These are phyloP conservation scores for Leccinellum rugosiceps DNA, from an alignment of 768 basidiomycete species.

Conservation along the genomic window DNA sequence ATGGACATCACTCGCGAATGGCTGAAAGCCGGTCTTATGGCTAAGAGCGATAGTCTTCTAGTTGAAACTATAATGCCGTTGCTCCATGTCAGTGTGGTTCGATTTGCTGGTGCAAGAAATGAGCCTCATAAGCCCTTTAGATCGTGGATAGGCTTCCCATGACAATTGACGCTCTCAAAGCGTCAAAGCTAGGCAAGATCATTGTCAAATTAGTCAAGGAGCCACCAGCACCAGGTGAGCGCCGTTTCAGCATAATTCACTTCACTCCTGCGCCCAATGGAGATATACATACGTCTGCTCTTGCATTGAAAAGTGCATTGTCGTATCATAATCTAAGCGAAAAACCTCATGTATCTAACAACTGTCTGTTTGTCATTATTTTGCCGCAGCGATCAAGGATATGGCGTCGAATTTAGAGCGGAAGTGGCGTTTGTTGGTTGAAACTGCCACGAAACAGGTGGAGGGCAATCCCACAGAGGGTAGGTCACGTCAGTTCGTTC, in stretches of 20 bases:
- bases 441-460: constrained; percentile 44
- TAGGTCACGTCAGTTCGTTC: constrained; percentile 59
- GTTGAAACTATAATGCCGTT: constrained; percentile 83
- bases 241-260: constrained; percentile 11
- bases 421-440: constrained; percentile 71
- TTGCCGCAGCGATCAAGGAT: constrained; percentile 79
- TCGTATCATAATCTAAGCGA: constrained; percentile 33
- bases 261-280: constrained; percentile 21
- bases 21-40: constrained; percentile 67
- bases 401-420: constrained; percentile 87
- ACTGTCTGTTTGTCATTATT: constrained; percentile 40
- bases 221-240: constrained; percentile 78
- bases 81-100: constrained; percentile 65
- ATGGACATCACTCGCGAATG: constrained; percentile 81
- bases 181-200: constrained; percentile 77
- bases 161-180: constrained; percentile 61
- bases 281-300: constrained; percentile 29
- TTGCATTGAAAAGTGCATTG: constrained; percentile 29
- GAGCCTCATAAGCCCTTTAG: constrained; percentile 33
- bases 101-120: constrained; percentile 3
- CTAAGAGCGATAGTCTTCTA: constrained; percentile 50
- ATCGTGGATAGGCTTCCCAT: constrained; percentile 83
- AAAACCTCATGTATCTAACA: constrained; percentile 65
- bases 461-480: constrained; percentile 56
- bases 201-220: constrained; percentile 76